Conservation (phyloP, 495 filamentous ascomycete genomes). For the Penicillium soppii region DNA sequence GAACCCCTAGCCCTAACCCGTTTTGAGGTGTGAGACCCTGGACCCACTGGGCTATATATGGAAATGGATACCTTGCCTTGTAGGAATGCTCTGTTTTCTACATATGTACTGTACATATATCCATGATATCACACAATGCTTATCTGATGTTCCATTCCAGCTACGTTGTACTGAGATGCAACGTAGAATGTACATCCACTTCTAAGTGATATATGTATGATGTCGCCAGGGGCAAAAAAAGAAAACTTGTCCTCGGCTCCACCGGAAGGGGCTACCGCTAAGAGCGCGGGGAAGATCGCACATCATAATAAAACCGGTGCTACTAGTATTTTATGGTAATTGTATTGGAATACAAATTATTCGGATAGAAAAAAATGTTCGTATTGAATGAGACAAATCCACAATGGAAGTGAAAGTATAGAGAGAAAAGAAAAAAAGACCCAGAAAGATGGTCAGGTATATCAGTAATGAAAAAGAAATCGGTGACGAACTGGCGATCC, state of each 20-base stretch:
- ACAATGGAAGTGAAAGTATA: constrained; percentile 2
- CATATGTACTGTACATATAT: too few species aligned
- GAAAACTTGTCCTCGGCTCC: constrained; percentile 13
- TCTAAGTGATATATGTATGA: constrained; percentile 7
- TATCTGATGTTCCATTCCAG: not conserved
- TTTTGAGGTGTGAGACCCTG: constrained; percentile 10
- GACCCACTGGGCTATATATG: constrained; percentile 5
- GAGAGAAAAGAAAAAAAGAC: not conserved
- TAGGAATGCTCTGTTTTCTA: too few species aligned
- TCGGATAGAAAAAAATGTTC: not conserved
- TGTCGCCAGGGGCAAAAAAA: constrained; percentile 17
- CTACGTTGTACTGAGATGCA: not conserved
- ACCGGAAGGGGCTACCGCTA: constrained; percentile 17
- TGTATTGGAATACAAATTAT: not conserved
- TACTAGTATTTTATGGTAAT: constrained; percentile 9
- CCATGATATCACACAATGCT: not conserved
- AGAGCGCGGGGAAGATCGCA: constrained; percentile 27
- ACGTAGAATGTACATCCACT: not conserved
- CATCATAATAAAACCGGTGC: constrained; percentile 28
- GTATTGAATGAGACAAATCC: constrained; percentile 10
- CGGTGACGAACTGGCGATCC: constrained; percentile 11
- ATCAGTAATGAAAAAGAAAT: not conserved
- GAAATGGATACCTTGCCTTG: not conserved
- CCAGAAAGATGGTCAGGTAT: constrained; percentile 3
- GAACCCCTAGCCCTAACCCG: not conserved